phyloP scores from a whole-genome alignment of 2,329 filamentous ascomycete species.

The Dactylellina haptotyla region DNA sequence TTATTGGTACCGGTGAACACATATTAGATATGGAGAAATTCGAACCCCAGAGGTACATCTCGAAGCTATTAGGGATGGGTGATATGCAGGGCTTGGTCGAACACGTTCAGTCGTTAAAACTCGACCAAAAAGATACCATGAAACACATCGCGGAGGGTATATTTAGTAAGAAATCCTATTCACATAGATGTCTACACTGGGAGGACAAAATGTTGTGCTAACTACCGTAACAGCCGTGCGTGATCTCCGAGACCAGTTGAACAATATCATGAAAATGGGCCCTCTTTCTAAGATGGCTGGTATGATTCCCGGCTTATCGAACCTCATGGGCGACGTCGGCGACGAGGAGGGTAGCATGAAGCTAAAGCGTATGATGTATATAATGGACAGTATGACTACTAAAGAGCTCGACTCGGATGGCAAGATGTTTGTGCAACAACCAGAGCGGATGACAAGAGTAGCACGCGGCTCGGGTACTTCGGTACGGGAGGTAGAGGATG shows the following conservation, averaged over 20 bases:
- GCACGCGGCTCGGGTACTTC: slow-evolving; percentile 89
- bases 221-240: slow-evolving; percentile 71
- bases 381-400: slow-evolving; percentile 97
- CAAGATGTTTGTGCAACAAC: slow-evolving; percentile 91
- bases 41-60: slow-evolving; percentile 89
- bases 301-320: slow-evolving; percentile 96
- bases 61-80: slow-evolving; percentile 94
- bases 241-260: slow-evolving; percentile 91
- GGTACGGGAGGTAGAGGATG: slow-evolving; percentile 91
- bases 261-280: slow-evolving; percentile 99
- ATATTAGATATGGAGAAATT: slow-evolving; percentile 95
- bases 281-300: slow-evolving; percentile 96
- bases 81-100: slow-evolving; percentile 95
- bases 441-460: slow-evolving; percentile 89
- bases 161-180: slow-evolving; percentile 66
- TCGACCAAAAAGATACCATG: slow-evolving; percentile 98
- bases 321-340: slow-evolving; percentile 94
- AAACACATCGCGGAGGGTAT: slow-evolving; percentile 98
- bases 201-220: background rate
- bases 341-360: slow-evolving; percentile 95
- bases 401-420: slow-evolving; percentile 96
- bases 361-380: slow-evolving; percentile 97
- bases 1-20: slow-evolving; percentile 97
- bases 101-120: slow-evolving; percentile 92
- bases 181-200: background rate